A percentile compares a stretch with the other conserved stretches of the same genome.
Conservation (phyloP, 176 grass and related monocot genomes). For the Musa acuminata region DNA sequence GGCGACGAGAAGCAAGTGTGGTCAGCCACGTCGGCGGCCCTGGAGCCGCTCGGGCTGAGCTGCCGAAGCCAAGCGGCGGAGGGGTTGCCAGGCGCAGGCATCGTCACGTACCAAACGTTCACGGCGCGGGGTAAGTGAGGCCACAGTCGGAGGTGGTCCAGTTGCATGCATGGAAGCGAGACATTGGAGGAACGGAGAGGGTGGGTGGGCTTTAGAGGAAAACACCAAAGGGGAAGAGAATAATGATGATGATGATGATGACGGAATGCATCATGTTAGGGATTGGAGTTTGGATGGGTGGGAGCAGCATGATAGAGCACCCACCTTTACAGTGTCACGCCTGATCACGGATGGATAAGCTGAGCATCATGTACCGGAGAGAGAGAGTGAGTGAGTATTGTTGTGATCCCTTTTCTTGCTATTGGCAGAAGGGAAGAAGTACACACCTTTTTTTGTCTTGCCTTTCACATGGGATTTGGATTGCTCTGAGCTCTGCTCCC, state of each 20-base stretch:
- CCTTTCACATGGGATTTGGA: background rate
- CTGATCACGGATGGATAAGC: background rate
- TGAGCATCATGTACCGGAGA: too few species aligned
- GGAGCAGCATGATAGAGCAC: too few species aligned
- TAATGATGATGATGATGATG: background rate
- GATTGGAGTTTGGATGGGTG: too few species aligned
- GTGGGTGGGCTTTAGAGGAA: background rate
- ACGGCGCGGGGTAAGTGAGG: background rate
- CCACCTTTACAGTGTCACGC: background rate
- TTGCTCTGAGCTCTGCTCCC: too few species aligned
- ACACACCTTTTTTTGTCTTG: background rate
- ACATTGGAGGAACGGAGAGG: background rate
- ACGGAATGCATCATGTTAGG: too few species aligned
- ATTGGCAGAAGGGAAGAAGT: background rate
- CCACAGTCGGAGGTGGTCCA: background rate
- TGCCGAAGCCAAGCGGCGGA: slow-evolving; percentile 18
- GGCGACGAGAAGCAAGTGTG: background rate
- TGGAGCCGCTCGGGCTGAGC: slow-evolving; percentile 27
- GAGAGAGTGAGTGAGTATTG: background rate
- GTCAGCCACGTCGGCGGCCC: slow-evolving; percentile 11
- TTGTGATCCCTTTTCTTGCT: background rate
- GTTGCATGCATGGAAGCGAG: background rate
- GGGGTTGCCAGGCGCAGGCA: slow-evolving; percentile 19
- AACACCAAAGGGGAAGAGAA: background rate
- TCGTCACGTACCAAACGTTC: slow-evolving; percentile 37